Base-by-base conservation (phyloP, 179 eudicot genomes). In the Pouteria campechiana region DNA sequence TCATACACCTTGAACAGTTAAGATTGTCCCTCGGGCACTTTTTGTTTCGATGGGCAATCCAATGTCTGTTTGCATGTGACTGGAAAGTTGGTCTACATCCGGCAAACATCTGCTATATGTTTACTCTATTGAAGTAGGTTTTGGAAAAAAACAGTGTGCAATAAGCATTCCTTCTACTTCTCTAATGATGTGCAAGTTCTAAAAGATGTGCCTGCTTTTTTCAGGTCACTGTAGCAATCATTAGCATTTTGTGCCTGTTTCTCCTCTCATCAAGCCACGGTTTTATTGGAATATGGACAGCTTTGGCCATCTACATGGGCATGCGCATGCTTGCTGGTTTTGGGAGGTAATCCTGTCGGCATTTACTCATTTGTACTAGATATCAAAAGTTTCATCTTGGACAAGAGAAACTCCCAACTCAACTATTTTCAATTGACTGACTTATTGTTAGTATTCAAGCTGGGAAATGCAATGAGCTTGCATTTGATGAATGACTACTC, bases 261-360 rank as follows among this genome's bases (percentile, higher is more conserved):
- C 10, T 53, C 37, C 74, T 84, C 20, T 84, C 86, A 3, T 36
- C 69, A 0, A 43, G 45, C 41, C 41, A 63, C 40, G 92, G 83
- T 13, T 84, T 72, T 40, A 43, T 81, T 1, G 95, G 95, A 20
- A 73, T 84, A 14, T 84, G 95, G 95, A 54, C 70, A 15, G 87
- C 87, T 34, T 59, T 84, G 12, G 67, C 83, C 47, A 67, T 81
- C 42, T 84, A 72, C 59, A 84, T 84, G 87, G 69, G 75, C 55
- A 70, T 84, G 7, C 69, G 95, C 14, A 75, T 83, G 17, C 52
- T 81, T 13, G 90, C 79, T 23, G 87, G 95, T 16, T 70, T 81
- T 65, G 67, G 82, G 92, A 81, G 95, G 95, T 84, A 57, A 36
- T 11, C 14, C 18, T 41, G n/a, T 22, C 4, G 11, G 8, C 20